Evolutionary conservation across 2,329 filamentous ascomycete genomes (phyloP), one percentile per base, ranked within the genome.

Genomic region (Nannizzia gypsea): DNA sequence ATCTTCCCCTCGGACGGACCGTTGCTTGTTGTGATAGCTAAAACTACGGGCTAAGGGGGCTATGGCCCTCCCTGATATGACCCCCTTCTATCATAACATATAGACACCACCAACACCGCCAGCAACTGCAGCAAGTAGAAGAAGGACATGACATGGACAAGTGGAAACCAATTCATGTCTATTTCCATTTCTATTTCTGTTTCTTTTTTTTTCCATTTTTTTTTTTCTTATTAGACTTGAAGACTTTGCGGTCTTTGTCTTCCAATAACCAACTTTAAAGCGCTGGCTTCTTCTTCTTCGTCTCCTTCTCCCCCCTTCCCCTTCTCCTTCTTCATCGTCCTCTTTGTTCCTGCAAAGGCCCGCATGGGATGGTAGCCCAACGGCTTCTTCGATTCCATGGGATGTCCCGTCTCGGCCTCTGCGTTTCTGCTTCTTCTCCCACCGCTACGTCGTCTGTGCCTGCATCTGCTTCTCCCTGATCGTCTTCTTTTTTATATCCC

Each of bases 181-280:
- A 20, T 46, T 24, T 24, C 22, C 28, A 20, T 52, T 31, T 31
- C 22, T 52, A 22, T 6, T 31, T 31, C 26, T 52, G 4, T 26
- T 17, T 15, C n/a, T 34, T 15, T 54, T 54, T 1, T n/a, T 54
- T 54, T 17, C 17, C 11, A n/a, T 52, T 52, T 17, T 13, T 22
- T 22, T 24, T 26, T 13, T 1, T 24, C 36, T 22, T 3, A 56
- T 34, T 17, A 56, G 52, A 36, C 54, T 42, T 22, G 54, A 56
- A 56, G 34, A 56, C 54, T 56, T 22, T 56, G 54, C 54, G 38
- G 38, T 42, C 54, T 56, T 56, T 56, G 54, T 56, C 36, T 40
- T 56, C 54, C 15, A 56, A 17, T 36, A 36, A 56, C 54, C 38
- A 42, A 56, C 54, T 56, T 56, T 56, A 42, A 38, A 56, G 20